phyloP scores from a whole-genome alignment of 306 rosid genomes.

The Erythrophleum fordii region DNA sequence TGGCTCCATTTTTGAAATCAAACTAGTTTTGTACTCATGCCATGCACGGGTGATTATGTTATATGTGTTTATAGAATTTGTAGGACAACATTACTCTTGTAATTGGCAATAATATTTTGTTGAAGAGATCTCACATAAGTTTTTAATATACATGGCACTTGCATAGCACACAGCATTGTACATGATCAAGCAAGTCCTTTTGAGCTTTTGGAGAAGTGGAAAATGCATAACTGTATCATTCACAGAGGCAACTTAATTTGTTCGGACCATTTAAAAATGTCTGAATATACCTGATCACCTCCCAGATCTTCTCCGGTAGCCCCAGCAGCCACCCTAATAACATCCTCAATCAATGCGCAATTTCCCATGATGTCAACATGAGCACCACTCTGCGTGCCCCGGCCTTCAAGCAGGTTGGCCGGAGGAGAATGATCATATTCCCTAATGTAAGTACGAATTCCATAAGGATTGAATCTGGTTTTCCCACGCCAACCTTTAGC shows the following conservation, averaged over 20 bases:
- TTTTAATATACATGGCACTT: background rate
- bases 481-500: slow-evolving; percentile 86
- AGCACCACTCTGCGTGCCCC: slow-evolving; percentile 88
- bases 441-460: slow-evolving; percentile 58
- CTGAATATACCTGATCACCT: slow-evolving; percentile 72
- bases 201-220: background rate
- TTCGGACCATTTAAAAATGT: slow-evolving; percentile 81
- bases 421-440: slow-evolving; percentile 88
- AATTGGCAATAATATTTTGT: background rate
- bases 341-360: slow-evolving; percentile 80
- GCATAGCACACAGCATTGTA: background rate
- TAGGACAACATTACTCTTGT: background rate
- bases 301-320: slow-evolving; percentile 77
- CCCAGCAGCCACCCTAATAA: slow-evolving; percentile 80
- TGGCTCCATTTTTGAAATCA: background rate
- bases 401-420: slow-evolving; percentile 71
- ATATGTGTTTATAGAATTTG: background rate
- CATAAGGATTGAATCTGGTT: slow-evolving; percentile 81
- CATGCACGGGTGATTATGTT: background rate
- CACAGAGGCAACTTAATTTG: slow-evolving; percentile 53
- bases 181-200: background rate
- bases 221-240: background rate
- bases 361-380: slow-evolving; percentile 95
- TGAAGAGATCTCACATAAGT: background rate
- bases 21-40: background rate